Percentiles rank a stretch among this genome's conserved stretches.
phyloP scores from a whole-genome alignment of 805 yeast genomes.

The Sugiyamaella boreocaroliniensis region DNA sequence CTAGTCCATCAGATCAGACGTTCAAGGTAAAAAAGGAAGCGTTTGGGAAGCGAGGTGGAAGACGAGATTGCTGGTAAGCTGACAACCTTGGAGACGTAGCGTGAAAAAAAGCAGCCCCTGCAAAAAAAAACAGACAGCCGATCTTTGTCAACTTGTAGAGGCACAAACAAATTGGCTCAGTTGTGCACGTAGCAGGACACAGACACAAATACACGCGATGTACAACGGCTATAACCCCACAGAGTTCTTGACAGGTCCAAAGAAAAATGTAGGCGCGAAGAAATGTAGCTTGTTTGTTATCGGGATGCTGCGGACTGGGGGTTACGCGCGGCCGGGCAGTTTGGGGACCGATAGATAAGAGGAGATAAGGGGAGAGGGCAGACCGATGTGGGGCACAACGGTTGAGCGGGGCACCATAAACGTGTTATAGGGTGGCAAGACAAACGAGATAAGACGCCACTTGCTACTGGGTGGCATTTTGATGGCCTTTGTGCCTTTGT shows the following conservation, averaged over 20 bases:
- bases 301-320: neutral
- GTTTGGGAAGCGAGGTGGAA: too few species aligned
- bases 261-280: neutral
- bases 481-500: neutral
- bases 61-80: too few species aligned
- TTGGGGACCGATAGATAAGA: neutral
- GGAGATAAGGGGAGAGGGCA: neutral
- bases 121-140: too few species aligned
- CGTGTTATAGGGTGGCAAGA: too few species aligned
- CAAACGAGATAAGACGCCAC: too few species aligned
- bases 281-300: neutral
- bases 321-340: neutral
- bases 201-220: neutral
- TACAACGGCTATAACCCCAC: neutral
- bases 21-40: too few species aligned
- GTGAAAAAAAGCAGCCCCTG: too few species aligned
- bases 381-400: neutral
- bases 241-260: neutral
- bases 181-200: too few species aligned
- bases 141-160: too few species aligned
- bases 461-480: too few species aligned
- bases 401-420: neutral
- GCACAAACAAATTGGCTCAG: too few species aligned
- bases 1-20: neutral
- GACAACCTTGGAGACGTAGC: too few species aligned